Evolutionary conservation across 192 early-diverging fungal genomes (phyloP), one percentile per base, ranked within the genome.

Genomic region (Phlyctochytrium bullatum): DNA sequence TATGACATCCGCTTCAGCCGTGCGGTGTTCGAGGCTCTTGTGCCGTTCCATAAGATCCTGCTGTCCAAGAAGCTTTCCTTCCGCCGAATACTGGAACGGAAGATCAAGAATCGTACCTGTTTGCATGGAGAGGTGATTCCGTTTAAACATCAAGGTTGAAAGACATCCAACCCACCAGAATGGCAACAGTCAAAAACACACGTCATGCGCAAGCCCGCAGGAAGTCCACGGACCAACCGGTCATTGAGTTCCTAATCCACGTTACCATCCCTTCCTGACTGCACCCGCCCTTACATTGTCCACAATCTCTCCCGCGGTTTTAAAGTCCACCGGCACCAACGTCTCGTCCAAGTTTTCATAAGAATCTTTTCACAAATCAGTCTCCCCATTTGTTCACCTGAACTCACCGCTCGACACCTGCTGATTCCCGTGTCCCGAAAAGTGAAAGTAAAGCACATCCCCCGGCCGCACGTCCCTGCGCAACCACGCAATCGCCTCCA

Each of bases 171-270:
- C 40, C 40, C 20, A 47, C 40, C 40, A 14, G 40, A 47, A 47
- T 47, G 40, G 20, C 40, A 78, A 14, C 80, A 88, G 72, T 90
- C 88, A 51, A 90, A 83, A 20, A 90, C 59, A 0, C 78, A 83
- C 0, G 87, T 88, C 30, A 90, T 72, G 23, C 83, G 83, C 17
- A 79, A 81, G 1, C 87, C 85, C 23, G 61, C 72, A 32, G 87
- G 88, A 14, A 90, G 78, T 27, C 73, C 69, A 35, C 78, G 74
- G 51, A 86, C 86, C 71, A 90, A 60, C 20, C 80, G 53, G 28
- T 78, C 72, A 40, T 89, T 78, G 73, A 90, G 67, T 61, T 83
- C n/a, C n/a, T n/a, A n/a, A n/a, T n/a, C n/a, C n/a, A n/a, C n/a
- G n/a, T n/a, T n/a, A n/a, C n/a, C n/a, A n/a, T n/a, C n/a, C n/a